Base-by-base conservation (phyloP, 176 grass and related monocot genomes). In the Guadua angustifolia region DNA sequence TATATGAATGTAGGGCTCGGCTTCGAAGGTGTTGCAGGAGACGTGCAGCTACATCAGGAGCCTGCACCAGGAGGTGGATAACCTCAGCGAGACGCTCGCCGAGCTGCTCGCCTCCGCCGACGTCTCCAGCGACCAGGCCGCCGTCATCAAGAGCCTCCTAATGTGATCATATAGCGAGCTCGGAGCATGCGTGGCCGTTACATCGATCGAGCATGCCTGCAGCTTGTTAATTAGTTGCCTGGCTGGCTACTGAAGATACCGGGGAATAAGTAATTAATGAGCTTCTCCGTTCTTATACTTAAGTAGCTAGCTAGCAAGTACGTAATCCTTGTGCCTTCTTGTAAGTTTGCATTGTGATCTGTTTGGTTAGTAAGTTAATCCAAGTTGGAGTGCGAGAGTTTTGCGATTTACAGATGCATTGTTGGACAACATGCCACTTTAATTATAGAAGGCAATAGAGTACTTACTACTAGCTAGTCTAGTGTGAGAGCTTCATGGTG, bases 1-100 rank as follows among this genome's bases (percentile, higher is more conserved):
- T 62, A 2, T 24, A 33, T 56, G 85, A 36, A 73, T 82, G 72
- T 82, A 96, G 94, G 94, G 51, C 2, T 89, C 94, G 45, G 80
- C 91, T 55, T 75, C 86, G 25, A 85, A 69, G 80, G 89, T 96
- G 74, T 47, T 96, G 73, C 91, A 93, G 81, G 94, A 96, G 58
- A 96, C 94, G 32, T 93, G 94, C 78, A 96, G 78, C 84, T 96
- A 93, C 84, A 93, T 96, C 64, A 91, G 88, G 71, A 92, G 82
- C 73, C 92, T 96, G 73, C 94, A 96, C 72, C 88, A 87, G 86
- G 94, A 96, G 63, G 85, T 91, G 58, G 91, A 91, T 71, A 85
- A 91, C 57, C 88, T 96, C 40, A 96, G 88, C 79, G 91, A 89
- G 77, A 93, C 86, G 74, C 88, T 96, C 24, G 73, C 91, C 49